phyloP scores from a whole-genome alignment of 495 filamentous ascomycete species.

The Podospora anserina region DNA sequence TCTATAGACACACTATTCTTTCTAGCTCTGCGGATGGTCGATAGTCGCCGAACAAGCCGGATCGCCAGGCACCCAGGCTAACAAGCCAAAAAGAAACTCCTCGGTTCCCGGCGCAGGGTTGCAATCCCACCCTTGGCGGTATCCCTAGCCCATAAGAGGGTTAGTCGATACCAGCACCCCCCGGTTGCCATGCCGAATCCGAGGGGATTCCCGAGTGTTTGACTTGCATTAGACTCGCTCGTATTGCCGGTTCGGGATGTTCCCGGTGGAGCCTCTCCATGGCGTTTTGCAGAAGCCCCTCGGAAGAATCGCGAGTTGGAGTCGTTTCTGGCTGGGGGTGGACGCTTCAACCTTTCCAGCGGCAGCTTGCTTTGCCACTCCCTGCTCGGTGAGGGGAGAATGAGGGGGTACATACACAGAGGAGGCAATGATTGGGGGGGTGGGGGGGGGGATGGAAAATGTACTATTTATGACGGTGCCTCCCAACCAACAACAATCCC shows the following conservation, averaged over 20 bases:
- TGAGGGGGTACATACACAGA: too few species aligned
- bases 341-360: background rate
- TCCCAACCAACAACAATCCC: background rate
- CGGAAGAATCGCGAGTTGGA: background rate
- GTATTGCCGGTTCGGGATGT: conserved; percentile 12
- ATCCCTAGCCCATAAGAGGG: background rate
- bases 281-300: background rate
- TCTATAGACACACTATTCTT: background rate
- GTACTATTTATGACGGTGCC: background rate
- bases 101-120: conserved; percentile 2
- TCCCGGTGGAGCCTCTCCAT: background rate
- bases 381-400: background rate
- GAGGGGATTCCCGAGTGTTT: background rate
- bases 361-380: background rate
- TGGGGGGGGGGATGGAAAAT: background rate
- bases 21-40: background rate
- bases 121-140: background rate
- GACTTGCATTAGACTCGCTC: conserved; percentile 18
- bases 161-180: background rate
- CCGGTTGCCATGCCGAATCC: background rate
- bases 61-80: background rate
- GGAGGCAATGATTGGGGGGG: too few species aligned
- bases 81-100: background rate
- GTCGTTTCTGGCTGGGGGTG: background rate
- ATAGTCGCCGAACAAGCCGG: background rate